A percentile compares a stretch with the other conserved stretches of the same genome.
These are phyloP conservation scores for Cordyceps pruinosa DNA, from an alignment of 2,329 filamentous ascomycete genomes.

Conservation along the genomic window DNA sequence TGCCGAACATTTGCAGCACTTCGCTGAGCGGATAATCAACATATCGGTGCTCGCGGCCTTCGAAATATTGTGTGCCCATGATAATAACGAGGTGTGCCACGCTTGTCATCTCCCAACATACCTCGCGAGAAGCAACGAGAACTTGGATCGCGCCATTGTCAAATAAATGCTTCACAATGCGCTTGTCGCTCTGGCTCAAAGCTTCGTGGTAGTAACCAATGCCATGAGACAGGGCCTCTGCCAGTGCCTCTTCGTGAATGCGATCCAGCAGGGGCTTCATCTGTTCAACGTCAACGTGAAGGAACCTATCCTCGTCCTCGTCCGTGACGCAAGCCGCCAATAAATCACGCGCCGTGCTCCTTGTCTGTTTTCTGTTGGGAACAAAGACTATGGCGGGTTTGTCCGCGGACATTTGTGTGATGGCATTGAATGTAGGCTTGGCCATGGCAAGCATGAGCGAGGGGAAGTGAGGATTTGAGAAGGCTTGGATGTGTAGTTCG, in stretches of 20 bases:
- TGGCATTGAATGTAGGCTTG: slow-evolving; percentile 83
- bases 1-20: slow-evolving; percentile 96
- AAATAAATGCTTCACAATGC: slow-evolving; percentile 89
- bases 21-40: slow-evolving; percentile 93
- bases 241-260: slow-evolving; percentile 78
- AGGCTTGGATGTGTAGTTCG: slow-evolving; percentile 92
- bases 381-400: slow-evolving; percentile 91
- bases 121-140: slow-evolving; percentile 68
- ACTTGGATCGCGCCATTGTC: slow-evolving; percentile 85
- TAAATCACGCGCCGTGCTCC: slow-evolving; percentile 78
- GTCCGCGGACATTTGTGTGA: slow-evolving; percentile 79
- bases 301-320: slow-evolving; percentile 87
- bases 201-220: slow-evolving; percentile 98
- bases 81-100: slow-evolving; percentile 87
- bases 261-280: slow-evolving; percentile 74
- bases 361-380: slow-evolving; percentile 86
- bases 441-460: slow-evolving; percentile 99
- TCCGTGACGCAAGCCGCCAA: slow-evolving; percentile 81
- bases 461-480: slow-evolving; percentile 92
- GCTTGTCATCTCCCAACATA: slow-evolving; percentile 90
- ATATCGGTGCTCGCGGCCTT: slow-evolving; percentile 93
- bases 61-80: slow-evolving; percentile 97
- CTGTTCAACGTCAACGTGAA: slow-evolving; percentile 77
- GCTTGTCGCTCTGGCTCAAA: slow-evolving; percentile 78
- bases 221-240: slow-evolving; percentile 84